Percentiles rank a stretch among this genome's conserved stretches.
These are phyloP conservation scores for Eutrema salsugineum DNA, from an alignment of 441 rosid species.

Conservation along the genomic window DNA sequence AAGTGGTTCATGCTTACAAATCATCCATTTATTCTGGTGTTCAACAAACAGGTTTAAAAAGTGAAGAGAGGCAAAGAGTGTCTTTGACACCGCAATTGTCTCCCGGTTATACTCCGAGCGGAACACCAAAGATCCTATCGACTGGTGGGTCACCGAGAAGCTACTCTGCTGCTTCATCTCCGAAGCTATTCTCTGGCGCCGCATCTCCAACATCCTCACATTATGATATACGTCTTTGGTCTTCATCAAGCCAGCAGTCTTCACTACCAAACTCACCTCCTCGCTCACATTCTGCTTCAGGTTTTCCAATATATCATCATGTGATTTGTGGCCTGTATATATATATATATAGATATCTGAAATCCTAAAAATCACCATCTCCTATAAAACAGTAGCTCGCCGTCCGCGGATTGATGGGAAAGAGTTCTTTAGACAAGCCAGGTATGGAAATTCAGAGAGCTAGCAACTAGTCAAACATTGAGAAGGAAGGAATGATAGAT, in stretches of 20 bases:
- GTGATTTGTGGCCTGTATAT: neutral
- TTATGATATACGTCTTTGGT: constrained; percentile 57
- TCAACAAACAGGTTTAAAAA: constrained; percentile 33
- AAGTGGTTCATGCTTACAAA: neutral
- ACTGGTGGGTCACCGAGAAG: constrained; percentile 62
- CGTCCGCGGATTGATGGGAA: constrained; percentile 82
- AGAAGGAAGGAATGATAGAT: constrained; percentile 1
- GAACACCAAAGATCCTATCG: constrained; percentile 76
- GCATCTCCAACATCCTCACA: constrained; percentile 63
- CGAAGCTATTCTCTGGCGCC: constrained; percentile 56
- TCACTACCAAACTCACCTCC: constrained; percentile 90
- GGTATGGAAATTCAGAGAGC: constrained; percentile 36
- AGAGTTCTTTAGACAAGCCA: constrained; percentile 96
- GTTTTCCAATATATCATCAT: constrained; percentile 5
- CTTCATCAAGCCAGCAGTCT: constrained; percentile 85
- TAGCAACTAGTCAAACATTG: neutral
- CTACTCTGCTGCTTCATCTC: constrained; percentile 69
- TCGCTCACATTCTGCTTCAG: constrained; percentile 60
- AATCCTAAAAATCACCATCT: neutral
- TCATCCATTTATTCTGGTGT: neutral
- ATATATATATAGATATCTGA: constrained; percentile 20
- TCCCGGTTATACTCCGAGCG: constrained; percentile 39
- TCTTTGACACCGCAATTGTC: constrained; percentile 73
- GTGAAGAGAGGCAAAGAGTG: constrained; percentile 46
- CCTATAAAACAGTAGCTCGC: constrained; percentile 40